Base-by-base conservation (phyloP, 371 early-diverging fungal genomes). In the Chytridiales sp. region DNA sequence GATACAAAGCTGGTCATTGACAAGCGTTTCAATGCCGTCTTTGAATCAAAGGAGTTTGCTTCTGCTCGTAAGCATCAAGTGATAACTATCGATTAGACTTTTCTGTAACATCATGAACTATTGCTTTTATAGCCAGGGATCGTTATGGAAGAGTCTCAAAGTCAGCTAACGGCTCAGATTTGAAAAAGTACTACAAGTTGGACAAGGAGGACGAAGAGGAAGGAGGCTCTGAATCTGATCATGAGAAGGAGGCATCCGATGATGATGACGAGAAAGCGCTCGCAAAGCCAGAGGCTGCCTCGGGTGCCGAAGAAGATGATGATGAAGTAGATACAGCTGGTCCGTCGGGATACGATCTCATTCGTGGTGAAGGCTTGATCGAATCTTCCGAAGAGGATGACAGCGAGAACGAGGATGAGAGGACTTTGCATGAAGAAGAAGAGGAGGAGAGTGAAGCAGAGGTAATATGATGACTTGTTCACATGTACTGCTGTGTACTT, bases 1-100 rank as follows among this genome's bases (percentile, higher is more conserved):
- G 86, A 87, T 48, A 70, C 77, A 59, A 95, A 95, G 72, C 85
- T 97, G 51, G 81, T 82, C n/a, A 82, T 97, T 35, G 98, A 97
- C 79, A 76, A 83, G 49, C 89, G 97, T 51, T 96, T 96, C 74
- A 83, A 39, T 60, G 61, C 44, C 53, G 67, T 79, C 49, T 89
- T 94, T 88, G 79, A 82, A 29, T 81, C 83, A 59, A 83, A 86
- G 31, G 91, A 91, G 50, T 91, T 90, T 68, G 67, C 81, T 77
- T 51, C 86, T 78, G 35, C 61, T 17, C 9, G 54, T 47, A 22
- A 26, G 30, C 6, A n/a, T 42, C 44, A n/a, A 21, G 22, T 36
- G 29, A 34, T 22, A n/a, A 6, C 17, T 51, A 34, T 54, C 29
- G 31, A 27, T 29, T 30, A n/a, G n/a, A n/a, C n/a, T n/a, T n/a